These are phyloP conservation scores for Debaryomyces tyrocola DNA, from an alignment of 805 yeast genomes.

Conservation along the genomic window DNA sequence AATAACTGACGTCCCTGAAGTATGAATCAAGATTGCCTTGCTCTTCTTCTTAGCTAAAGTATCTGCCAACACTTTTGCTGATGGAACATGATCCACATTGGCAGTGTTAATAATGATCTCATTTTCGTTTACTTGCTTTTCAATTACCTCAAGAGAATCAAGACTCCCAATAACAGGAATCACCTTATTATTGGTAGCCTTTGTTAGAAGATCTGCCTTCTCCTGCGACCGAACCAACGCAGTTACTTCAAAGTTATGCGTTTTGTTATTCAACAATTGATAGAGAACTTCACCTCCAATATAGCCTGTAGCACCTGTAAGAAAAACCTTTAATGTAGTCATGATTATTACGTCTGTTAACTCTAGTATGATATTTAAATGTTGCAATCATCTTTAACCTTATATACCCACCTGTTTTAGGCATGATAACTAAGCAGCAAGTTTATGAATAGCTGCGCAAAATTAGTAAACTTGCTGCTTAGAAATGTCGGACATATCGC, in stretches of 20 bases:
- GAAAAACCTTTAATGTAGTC: constrained; percentile 14
- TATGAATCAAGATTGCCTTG: constrained; percentile 30
- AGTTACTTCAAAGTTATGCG: constrained; percentile 14
- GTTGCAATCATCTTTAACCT: too few relatives aligned
- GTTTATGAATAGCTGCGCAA: too few relatives aligned
- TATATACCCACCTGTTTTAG: too few relatives aligned
- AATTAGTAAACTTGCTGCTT: not conserved
- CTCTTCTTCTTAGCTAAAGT: constrained; percentile 17
- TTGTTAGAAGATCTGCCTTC: constrained; percentile 14
- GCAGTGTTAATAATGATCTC: constrained; percentile 35
- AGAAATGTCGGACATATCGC: not conserved
- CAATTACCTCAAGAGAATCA: constrained; percentile 14
- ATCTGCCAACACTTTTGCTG: constrained; percentile 18
- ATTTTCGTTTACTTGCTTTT: constrained; percentile 15
- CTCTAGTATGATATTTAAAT: too few relatives aligned
- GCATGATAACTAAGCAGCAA: too few relatives aligned
- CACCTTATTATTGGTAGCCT: constrained; percentile 14
- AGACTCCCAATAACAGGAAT: constrained; percentile 23
- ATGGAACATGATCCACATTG: constrained; percentile 25
- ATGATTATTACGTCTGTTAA: not conserved
- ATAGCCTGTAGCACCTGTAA: constrained; percentile 37
- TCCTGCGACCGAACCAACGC: constrained; percentile 22
- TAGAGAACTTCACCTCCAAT: constrained; percentile 29
- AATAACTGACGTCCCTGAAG: constrained; percentile 35
- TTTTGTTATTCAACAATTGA: constrained; percentile 16